A percentile compares a stretch with the other conserved stretches of the same genome.
Conservation (phyloP, 73 alveolate species). For the Paramecium caudatum region DNA sequence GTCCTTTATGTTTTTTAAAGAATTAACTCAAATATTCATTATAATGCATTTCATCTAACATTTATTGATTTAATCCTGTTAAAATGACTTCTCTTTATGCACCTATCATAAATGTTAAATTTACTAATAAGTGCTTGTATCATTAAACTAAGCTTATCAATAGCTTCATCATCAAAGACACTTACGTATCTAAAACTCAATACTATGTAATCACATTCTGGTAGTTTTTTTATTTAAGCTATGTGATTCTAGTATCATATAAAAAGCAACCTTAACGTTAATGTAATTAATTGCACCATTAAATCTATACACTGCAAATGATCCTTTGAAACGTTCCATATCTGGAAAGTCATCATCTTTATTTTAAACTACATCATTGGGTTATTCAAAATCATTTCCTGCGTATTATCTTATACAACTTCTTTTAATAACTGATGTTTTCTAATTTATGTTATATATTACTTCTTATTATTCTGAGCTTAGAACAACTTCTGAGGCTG, state of each 20-base stretch:
- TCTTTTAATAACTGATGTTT: conserved; percentile 24
- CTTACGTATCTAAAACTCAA: conserved; percentile 50
- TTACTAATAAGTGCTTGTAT: neutral
- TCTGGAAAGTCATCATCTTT: conserved; percentile 37
- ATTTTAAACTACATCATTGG: neutral
- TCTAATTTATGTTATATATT: neutral
- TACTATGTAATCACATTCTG: conserved; percentile 46
- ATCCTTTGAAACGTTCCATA: neutral
- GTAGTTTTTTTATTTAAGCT: conserved; percentile 23
- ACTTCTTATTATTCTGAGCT: conserved; percentile 4
- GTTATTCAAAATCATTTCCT: neutral
- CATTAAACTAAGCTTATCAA: neutral
- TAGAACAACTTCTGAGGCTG: conserved; percentile 49
- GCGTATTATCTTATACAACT: conserved; percentile 12
- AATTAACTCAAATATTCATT: conserved; percentile 28
- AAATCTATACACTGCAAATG: conserved; percentile 15
- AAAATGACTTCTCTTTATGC: neutral
- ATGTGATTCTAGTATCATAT: conserved; percentile 29
- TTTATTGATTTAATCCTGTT: conserved; percentile 38
- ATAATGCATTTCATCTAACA: conserved; percentile 44
- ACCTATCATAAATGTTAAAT: neutral
- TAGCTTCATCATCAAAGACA: conserved; percentile 23
- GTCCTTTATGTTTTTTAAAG: neutral
- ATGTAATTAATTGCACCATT: conserved; percentile 57
- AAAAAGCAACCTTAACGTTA: conserved; percentile 3